phyloP scores from a whole-genome alignment of 2,329 filamentous ascomycete genomes.

The Lecanoromycetidae sp. region DNA sequence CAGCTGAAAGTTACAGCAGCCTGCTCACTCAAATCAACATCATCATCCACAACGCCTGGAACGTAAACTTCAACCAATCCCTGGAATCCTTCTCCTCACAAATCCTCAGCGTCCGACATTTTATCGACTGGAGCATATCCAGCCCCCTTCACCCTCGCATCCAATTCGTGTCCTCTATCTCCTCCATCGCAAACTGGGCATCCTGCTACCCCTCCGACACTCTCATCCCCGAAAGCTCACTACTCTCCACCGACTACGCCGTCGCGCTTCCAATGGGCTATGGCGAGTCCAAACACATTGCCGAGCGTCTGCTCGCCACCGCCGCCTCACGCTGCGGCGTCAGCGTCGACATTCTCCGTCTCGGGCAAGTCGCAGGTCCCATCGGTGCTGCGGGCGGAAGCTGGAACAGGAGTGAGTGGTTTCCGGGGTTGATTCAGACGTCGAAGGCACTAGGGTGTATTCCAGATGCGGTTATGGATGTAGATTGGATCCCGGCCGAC shows the following conservation, averaged over 20 bases:
- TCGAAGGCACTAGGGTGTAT: slow-evolving; percentile 39
- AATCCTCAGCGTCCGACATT: slow-evolving; percentile 10
- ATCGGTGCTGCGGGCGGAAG: slow-evolving; percentile 32
- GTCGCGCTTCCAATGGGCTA: slow-evolving; percentile 16
- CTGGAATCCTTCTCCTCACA: slow-evolving; percentile 7
- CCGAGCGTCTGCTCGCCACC: slow-evolving; percentile 11
- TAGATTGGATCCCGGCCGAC: slow-evolving; percentile 45
- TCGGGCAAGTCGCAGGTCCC: slow-evolving; percentile 20
- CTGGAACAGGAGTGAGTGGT: slow-evolving; percentile 48
- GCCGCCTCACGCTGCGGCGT: slow-evolving; percentile 1
- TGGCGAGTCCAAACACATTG: slow-evolving; percentile 19
- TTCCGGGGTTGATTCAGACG: slow-evolving; percentile 38
- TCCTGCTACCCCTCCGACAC: slow-evolving; percentile 1
- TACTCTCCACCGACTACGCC: slow-evolving; percentile 14
- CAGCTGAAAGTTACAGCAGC: background rate
- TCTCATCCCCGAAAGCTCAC: slow-evolving; percentile 12
- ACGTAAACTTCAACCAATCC: slow-evolving; percentile 17
- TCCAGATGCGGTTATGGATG: slow-evolving; percentile 34
- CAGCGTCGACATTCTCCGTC: slow-evolving; percentile 12
- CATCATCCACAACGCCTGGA: slow-evolving; percentile 17
- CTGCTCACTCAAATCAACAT: background rate
- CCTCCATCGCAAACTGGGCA: slow-evolving; percentile 13
- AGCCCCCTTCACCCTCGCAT: background rate
- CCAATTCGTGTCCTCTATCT: slow-evolving; percentile 18
- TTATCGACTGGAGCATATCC: slow-evolving; percentile 2